Conservation (phyloP, 345 rosid species). For the Sisymbrium altissimum region DNA sequence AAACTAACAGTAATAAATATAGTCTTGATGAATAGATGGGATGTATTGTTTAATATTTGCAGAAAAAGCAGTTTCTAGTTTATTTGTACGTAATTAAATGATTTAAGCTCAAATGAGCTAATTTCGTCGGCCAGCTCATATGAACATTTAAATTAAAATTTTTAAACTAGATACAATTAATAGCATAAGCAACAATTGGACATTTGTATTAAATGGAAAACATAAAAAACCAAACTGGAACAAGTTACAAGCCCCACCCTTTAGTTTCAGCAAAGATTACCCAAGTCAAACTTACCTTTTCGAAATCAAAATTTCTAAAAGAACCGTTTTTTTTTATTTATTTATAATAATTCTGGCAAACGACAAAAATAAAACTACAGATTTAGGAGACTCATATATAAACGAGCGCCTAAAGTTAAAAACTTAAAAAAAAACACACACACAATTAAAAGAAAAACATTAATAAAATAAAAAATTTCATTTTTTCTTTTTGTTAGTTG, state of each 20-base stretch:
- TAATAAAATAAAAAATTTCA: background rate
- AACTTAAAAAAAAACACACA: background rate
- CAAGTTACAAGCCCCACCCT: constrained; percentile 26
- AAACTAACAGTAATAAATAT: too few species aligned
- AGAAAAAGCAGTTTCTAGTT: background rate
- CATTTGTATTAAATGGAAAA: background rate
- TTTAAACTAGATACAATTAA: too few species aligned
- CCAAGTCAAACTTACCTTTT: constrained; percentile 28
- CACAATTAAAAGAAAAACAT: background rate
- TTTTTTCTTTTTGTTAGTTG: background rate
- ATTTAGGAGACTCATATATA: constrained; percentile 13
- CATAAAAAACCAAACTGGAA: background rate
- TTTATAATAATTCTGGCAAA: background rate
- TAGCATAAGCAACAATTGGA: background rate
- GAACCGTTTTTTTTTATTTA: background rate
- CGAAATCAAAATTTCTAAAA: constrained; percentile 13
- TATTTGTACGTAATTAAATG: background rate
- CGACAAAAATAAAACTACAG: constrained; percentile 12
- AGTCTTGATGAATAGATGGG: background rate
- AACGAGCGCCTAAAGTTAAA: constrained; percentile 31
- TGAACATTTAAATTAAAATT: too few species aligned
- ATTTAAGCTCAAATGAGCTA: background rate
- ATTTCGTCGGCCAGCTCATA: constrained; percentile 7
- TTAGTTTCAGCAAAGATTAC: background rate
- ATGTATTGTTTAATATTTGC: background rate